Evolutionary conservation across 2,329 filamentous ascomycete species (phyloP).

Genomic region (Thielaviopsis ethacetica): DNA sequence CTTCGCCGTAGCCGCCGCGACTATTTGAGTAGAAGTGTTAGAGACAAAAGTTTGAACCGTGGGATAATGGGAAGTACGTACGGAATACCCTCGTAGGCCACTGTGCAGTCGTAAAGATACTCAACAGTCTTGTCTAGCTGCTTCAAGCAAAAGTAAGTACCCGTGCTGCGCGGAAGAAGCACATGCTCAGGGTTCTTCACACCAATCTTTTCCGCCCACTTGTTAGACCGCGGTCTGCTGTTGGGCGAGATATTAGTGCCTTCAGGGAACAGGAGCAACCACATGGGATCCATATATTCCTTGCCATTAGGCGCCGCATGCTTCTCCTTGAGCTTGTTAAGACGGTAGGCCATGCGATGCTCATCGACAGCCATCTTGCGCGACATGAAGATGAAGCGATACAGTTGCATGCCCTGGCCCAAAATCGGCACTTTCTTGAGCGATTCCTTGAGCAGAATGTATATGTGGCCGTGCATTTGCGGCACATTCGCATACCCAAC

Average conservation of each 20-base stretch:
- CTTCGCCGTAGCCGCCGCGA: constrained; percentile 71
- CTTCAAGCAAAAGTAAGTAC: constrained; percentile 61
- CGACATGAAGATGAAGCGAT: constrained; percentile 84
- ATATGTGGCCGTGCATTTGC: constrained; percentile 69
- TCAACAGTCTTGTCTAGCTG: constrained; percentile 60
- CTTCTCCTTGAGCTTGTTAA: constrained; percentile 48
- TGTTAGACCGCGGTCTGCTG: constrained; percentile 51
- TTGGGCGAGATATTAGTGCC: constrained; percentile 66
- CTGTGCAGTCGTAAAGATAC: constrained; percentile 83
- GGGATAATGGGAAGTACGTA: constrained; percentile 32
- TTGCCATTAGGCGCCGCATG: constrained; percentile 37
- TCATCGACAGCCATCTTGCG: constrained; percentile 73
- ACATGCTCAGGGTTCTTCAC: constrained; percentile 57
- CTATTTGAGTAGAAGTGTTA: constrained; percentile 23
- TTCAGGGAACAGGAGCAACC: constrained; percentile 76
- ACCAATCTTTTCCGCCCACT: constrained; percentile 63
- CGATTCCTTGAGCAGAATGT: constrained; percentile 82
- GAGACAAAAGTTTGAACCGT: background rate
- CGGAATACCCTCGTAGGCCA: constrained; percentile 89
- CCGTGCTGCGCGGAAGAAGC: constrained; percentile 65
- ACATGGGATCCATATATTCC: constrained; percentile 61
- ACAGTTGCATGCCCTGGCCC: constrained; percentile 69
- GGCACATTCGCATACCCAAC: constrained; percentile 65
- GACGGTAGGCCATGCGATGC: constrained; percentile 55
- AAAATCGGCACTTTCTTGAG: constrained; percentile 67